These are phyloP conservation scores for Claviceps quebecensis DNA, from an alignment of 2,329 filamentous ascomycete genomes.

Conservation along the genomic window DNA sequence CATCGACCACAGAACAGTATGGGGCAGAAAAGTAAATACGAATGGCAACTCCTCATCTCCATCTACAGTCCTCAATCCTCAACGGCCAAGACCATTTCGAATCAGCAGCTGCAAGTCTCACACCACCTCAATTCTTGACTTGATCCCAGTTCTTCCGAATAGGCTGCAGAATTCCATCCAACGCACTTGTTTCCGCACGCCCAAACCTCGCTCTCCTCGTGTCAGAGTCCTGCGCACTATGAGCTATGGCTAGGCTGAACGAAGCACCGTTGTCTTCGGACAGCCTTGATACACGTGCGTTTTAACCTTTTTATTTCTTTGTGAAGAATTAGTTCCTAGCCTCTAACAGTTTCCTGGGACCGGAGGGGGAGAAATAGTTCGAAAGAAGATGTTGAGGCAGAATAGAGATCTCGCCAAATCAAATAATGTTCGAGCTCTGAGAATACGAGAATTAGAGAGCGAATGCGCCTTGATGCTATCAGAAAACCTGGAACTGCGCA, in stretches of 20 bases:
- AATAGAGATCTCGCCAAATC: slow-evolving; percentile 71
- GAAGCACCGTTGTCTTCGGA: slow-evolving; percentile 56
- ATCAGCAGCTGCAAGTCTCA: background rate
- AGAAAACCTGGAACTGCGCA: slow-evolving; percentile 63
- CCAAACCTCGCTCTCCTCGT: background rate
- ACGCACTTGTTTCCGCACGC: background rate
- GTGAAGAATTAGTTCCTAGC: background rate
- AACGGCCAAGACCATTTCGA: slow-evolving; percentile 4
- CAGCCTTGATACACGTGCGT: slow-evolving; percentile 57
- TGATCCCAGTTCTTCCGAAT: background rate
- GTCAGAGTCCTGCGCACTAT: slow-evolving; percentile 15
- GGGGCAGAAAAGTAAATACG: slow-evolving; percentile 18
- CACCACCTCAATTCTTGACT: background rate
- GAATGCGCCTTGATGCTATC: slow-evolving; percentile 61
- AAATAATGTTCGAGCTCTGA: slow-evolving; percentile 64
- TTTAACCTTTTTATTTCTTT: background rate
- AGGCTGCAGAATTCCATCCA: background rate
- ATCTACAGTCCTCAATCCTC: background rate
- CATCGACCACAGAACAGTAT: background rate
- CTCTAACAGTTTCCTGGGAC: background rate
- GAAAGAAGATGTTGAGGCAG: slow-evolving; percentile 65
- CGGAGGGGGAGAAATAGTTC: slow-evolving; percentile 38
- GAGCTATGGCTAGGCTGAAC: slow-evolving; percentile 67
- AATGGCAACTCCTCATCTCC: slow-evolving; percentile 17
- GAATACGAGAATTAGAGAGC: slow-evolving; percentile 62